Evolutionary conservation across 257 asterid species (phyloP).

Genomic region (Ehretia macrophylla): DNA sequence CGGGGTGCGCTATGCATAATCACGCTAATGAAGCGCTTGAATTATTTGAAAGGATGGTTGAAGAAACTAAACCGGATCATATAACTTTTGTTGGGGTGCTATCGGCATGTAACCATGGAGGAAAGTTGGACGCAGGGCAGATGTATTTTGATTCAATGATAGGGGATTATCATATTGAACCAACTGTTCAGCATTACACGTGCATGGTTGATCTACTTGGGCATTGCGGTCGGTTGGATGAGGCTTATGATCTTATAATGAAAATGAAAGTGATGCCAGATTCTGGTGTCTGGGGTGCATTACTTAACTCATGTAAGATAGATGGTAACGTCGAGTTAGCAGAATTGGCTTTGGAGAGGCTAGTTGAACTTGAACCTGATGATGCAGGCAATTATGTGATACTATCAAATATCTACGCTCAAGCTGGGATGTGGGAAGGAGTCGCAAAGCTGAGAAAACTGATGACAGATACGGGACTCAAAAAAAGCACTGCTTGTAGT

Average conservation of each 20-base stretch:
- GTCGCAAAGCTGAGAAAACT: constrained; percentile 46
- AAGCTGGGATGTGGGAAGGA: constrained; percentile 63
- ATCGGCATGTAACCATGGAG: constrained; percentile 62
- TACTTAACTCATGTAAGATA: constrained; percentile 58
- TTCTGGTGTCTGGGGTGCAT: constrained; percentile 67
- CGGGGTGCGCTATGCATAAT: constrained; percentile 64
- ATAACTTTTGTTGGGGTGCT: constrained; percentile 59
- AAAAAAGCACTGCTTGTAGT: constrained; percentile 51
- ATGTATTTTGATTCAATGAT: constrained; percentile 40
- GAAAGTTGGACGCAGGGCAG: constrained; percentile 41
- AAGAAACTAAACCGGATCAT: constrained; percentile 42
- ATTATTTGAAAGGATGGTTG: constrained; percentile 38
- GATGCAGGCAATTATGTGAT: constrained; percentile 58
- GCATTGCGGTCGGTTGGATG: constrained; percentile 38
- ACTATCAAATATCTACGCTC: constrained; percentile 56
- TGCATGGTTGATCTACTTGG: constrained; percentile 67
- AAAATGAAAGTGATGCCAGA: constrained; percentile 44
- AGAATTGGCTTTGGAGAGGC: constrained; percentile 46
- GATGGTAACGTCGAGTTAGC: constrained; percentile 52
- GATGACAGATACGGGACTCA: constrained; percentile 40
- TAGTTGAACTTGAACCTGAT: constrained; percentile 47
- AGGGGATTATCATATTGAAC: constrained; percentile 38
- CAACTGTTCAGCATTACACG: constrained; percentile 53
- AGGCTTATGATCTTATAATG: constrained; percentile 42
- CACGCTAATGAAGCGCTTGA: constrained; percentile 46